Conservation (phyloP, 2,329 filamentous ascomycete genomes). For the Fusarium nanum region DNA sequence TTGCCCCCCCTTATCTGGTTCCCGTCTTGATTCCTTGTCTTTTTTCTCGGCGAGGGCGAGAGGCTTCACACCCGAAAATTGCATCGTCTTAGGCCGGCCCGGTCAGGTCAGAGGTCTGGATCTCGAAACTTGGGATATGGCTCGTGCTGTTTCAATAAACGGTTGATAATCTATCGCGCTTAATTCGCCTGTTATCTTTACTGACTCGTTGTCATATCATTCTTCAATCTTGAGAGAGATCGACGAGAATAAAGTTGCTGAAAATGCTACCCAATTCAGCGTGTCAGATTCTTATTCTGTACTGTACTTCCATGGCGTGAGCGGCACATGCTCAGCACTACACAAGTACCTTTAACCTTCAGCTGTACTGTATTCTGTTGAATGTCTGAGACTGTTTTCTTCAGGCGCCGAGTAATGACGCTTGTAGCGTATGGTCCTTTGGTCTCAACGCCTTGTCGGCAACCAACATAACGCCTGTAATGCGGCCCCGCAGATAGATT, state of each 20-base stretch:
- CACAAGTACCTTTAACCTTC: constrained; percentile 6
- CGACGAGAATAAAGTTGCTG: constrained; percentile 5
- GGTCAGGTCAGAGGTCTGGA: constrained; percentile 20
- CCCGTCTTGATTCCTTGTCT: constrained; percentile 22
- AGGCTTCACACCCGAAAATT: constrained; percentile 13
- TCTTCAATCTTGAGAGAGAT: neutral
- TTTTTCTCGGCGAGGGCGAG: constrained; percentile 33
- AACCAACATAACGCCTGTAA: constrained; percentile 10
- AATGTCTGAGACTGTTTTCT: neutral
- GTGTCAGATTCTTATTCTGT: constrained; percentile 19
- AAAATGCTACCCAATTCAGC: constrained; percentile 19
- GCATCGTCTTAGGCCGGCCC: constrained; percentile 17
- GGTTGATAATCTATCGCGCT: constrained; percentile 15
- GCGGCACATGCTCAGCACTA: neutral
- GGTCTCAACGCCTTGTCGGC: constrained; percentile 22
- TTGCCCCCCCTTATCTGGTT: constrained; percentile 32
- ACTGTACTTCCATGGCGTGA: constrained; percentile 8
- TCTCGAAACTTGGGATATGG: constrained; percentile 14
- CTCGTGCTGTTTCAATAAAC: constrained; percentile 15
- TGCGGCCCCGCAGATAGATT: constrained; percentile 30
- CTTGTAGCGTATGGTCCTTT: constrained; percentile 13
- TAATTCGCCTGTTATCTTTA: constrained; percentile 13
- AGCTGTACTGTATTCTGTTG: constrained; percentile 23
- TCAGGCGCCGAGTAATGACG: constrained; percentile 21
- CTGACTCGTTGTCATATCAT: constrained; percentile 10